Evolutionary conservation across 164 flowering plant genomes (phyloP), one percentile per base, ranked within the genome.

Genomic region (Annona squamosa): DNA sequence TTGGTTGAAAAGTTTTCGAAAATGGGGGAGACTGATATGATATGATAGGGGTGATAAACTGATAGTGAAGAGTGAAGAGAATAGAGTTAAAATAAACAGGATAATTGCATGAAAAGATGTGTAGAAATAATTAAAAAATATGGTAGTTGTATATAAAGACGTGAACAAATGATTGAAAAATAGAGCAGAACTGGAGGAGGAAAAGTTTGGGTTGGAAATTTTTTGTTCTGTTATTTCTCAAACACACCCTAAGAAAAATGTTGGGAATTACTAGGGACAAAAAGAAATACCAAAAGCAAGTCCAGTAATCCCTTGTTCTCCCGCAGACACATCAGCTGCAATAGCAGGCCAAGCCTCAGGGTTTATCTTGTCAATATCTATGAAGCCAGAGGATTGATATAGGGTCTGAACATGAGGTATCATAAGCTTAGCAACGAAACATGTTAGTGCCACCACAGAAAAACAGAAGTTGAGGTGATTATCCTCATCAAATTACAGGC

Each of bases 261-360:
- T 52, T 16, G 9, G 19, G 48, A 70, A 52, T 18, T 59, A 61
- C 56, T 26, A 48, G 17, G 69, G 45, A 68, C 69, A 64, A 65
- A 7, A 18, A 12, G 47, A 67, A n/a, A 70, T 61, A 96, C 99
- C 99, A 84, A 96, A 92, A 67, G 99, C 93, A 77, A 89, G 94
- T 66, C 93, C 82, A 71, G 85, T 83, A 68, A 93, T 96, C 76
- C 98, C 92, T 48, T 88, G 91, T 61, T 93, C 98, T 76, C 93
- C 93, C 16, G 88, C 76, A 76, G 94, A 85, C 19, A 89, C 62
- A 75, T 96, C 99, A 79, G 98, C 97, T 66, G 90, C 83, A 71
- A 96, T 82, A 59, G 99, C 98, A 80, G 99, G 98, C 87, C 97
- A 93, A 70, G 97, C 98, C 85, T 92, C 91, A 26, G 97, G 91